Evolutionary conservation across 164 flowering plant genomes (phyloP).

Genomic region (Pachysandra terminalis): DNA sequence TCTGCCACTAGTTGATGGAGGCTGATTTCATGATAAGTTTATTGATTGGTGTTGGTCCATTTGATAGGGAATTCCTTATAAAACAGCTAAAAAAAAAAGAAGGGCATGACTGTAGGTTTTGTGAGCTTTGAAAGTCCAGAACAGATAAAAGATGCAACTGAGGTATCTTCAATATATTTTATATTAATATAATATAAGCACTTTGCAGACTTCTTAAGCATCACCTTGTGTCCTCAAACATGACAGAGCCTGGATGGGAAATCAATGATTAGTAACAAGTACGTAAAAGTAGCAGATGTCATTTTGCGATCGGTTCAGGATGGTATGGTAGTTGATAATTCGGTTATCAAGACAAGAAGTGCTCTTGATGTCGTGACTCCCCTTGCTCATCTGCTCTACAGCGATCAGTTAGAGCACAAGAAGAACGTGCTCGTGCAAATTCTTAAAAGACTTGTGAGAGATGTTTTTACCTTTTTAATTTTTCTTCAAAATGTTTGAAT

Average conservation of each 20-base stretch:
- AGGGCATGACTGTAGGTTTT: slow-evolving; percentile 86
- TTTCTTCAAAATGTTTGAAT: neutral
- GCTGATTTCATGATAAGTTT: neutral
- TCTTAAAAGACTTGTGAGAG: slow-evolving; percentile 75
- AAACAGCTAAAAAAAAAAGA: slow-evolving; percentile 82
- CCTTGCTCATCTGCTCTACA: slow-evolving; percentile 76
- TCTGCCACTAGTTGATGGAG: neutral
- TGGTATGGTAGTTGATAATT: slow-evolving; percentile 16
- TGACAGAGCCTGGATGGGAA: slow-evolving; percentile 69
- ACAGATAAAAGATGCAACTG: slow-evolving; percentile 46
- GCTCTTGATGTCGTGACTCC: slow-evolving; percentile 88
- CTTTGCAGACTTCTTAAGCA: neutral
- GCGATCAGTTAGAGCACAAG: slow-evolving; percentile 86
- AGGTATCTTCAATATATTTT: slow-evolving; percentile 38
- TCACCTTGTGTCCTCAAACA: slow-evolving; percentile 7
- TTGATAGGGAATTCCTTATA: slow-evolving; percentile 54
- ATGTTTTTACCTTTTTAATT: neutral
- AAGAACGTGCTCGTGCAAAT: slow-evolving; percentile 56
- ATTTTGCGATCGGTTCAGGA: slow-evolving; percentile 57
- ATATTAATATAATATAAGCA: neutral
- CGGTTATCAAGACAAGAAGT: slow-evolving; percentile 42
- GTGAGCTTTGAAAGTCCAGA: slow-evolving; percentile 62
- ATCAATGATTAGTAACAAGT: slow-evolving; percentile 64
- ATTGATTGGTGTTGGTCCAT: slow-evolving; percentile 9
- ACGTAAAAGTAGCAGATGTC: slow-evolving; percentile 70